Conservation (phyloP, 2,329 filamentous ascomycete genomes). For the Aspergillus costaricaensis region DNA sequence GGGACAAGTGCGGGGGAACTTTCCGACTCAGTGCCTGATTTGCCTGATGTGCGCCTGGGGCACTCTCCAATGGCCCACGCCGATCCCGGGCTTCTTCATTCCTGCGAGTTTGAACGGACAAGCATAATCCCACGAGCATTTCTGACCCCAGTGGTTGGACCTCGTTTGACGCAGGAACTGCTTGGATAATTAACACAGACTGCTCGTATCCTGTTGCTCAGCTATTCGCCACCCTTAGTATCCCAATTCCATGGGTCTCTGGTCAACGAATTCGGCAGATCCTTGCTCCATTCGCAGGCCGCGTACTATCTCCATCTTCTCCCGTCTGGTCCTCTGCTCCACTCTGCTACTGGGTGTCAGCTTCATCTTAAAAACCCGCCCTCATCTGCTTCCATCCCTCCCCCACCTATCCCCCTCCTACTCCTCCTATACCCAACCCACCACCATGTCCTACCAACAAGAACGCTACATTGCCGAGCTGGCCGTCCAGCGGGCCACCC, state of each 20-base stretch:
- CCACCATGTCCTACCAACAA: slow-evolving; percentile 62
- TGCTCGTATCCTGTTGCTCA: not conserved
- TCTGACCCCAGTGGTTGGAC: not conserved
- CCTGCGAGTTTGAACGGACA: not conserved
- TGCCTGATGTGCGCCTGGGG: not conserved
- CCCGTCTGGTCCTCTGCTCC: slow-evolving; percentile 37
- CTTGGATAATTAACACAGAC: not conserved
- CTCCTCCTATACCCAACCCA: slow-evolving; percentile 24
- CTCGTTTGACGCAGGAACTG: not conserved
- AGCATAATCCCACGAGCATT: not conserved
- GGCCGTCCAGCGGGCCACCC: slow-evolving; percentile 79
- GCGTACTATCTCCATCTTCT: slow-evolving; percentile 26
- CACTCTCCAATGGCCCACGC: not conserved
- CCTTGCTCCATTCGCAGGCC: slow-evolving; percentile 23
- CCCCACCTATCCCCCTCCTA: slow-evolving; percentile 27
- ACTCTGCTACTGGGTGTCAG: slow-evolving; percentile 47
- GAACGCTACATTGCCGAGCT: slow-evolving; percentile 84
- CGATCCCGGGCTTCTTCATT: not conserved
- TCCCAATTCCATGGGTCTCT: slow-evolving; percentile 18
- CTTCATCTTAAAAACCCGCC: slow-evolving; percentile 40
- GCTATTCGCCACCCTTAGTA: not conserved
- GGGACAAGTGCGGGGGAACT: slow-evolving; percentile 7
- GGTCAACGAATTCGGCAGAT: slow-evolving; percentile 24
- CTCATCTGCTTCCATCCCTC: slow-evolving; percentile 45
- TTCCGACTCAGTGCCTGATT: not conserved